phyloP scores from a whole-genome alignment of 306 rosid species.

The Fragaria iinumae region DNA sequence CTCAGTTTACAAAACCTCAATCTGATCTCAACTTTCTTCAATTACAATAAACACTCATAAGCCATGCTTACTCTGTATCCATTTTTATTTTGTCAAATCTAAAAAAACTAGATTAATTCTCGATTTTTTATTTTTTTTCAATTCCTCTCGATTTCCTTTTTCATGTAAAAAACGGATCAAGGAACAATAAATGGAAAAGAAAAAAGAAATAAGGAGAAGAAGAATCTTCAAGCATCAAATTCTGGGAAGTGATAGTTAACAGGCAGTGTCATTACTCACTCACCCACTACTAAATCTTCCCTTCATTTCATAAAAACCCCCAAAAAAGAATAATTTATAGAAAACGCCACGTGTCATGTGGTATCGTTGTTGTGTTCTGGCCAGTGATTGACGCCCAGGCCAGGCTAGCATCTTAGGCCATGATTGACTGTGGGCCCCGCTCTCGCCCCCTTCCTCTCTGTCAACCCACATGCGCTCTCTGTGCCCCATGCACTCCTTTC shows the following conservation, averaged over 20 bases:
- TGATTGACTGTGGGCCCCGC: conserved; percentile 64
- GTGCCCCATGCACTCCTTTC: conserved; percentile 59
- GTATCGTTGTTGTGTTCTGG: conserved; percentile 33
- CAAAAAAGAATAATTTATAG: background rate
- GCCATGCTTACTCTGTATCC: too few relatives aligned
- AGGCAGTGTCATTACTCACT: background rate
- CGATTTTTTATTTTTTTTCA: too few relatives aligned
- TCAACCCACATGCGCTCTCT: conserved; percentile 70
- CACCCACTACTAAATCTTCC: too few relatives aligned
- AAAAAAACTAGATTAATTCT: too few relatives aligned
- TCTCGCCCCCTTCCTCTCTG: conserved; percentile 38
- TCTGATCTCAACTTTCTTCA: too few relatives aligned
- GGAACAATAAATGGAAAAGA: too few relatives aligned
- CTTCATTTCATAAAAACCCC: background rate
- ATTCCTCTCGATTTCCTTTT: too few relatives aligned
- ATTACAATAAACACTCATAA: too few relatives aligned
- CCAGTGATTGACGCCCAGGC: conserved; percentile 56
- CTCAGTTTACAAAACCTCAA: too few relatives aligned
- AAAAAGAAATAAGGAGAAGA: background rate
- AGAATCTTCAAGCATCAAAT: background rate
- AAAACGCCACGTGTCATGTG: background rate
- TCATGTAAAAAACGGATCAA: too few relatives aligned
- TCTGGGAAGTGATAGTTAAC: background rate
- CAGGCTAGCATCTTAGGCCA: conserved; percentile 64
- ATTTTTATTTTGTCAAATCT: too few relatives aligned